Evolutionary conservation across 306 rosid genomes (phyloP).

Genomic region (Malus asiatica): DNA sequence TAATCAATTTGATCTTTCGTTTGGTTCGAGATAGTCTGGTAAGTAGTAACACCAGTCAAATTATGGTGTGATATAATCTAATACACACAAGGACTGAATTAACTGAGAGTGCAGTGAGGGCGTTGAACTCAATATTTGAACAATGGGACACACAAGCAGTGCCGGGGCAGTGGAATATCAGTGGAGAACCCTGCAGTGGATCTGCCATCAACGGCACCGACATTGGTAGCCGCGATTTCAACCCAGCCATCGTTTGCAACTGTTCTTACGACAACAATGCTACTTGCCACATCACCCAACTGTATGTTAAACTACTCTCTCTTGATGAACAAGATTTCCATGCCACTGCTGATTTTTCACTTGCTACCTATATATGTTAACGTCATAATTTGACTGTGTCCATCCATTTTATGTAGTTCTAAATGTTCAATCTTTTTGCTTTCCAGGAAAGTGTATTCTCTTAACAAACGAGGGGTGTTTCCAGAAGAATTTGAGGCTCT

Average conservation of each 20-base stretch:
- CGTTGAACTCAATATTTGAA: too few species aligned
- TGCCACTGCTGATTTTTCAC: neutral
- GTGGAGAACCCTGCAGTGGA: slow-evolving; percentile 18
- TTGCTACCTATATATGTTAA: too few species aligned
- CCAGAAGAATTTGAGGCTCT: too few species aligned
- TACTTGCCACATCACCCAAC: slow-evolving; percentile 20
- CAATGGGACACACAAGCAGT: neutral
- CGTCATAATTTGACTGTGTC: too few species aligned
- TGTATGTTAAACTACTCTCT: slow-evolving; percentile 10
- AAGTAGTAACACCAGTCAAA: neutral
- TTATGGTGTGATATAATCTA: neutral
- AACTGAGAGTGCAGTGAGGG: too few species aligned
- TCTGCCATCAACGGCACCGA: neutral
- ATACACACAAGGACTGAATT: too few species aligned
- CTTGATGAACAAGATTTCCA: neutral
- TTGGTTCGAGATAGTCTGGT: neutral
- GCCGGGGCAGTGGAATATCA: slow-evolving; percentile 6
- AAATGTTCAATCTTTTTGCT: too few species aligned
- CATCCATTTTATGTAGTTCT: too few species aligned
- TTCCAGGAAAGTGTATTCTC: too few species aligned
- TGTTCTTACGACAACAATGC: neutral
- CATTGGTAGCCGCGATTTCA: neutral
- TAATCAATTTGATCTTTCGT: neutral
- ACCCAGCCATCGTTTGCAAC: slow-evolving; percentile 7
- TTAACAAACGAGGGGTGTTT: too few species aligned